Evolutionary conservation across 2,329 filamentous ascomycete species (phyloP).

Genomic region (Verruconis gallopava): DNA sequence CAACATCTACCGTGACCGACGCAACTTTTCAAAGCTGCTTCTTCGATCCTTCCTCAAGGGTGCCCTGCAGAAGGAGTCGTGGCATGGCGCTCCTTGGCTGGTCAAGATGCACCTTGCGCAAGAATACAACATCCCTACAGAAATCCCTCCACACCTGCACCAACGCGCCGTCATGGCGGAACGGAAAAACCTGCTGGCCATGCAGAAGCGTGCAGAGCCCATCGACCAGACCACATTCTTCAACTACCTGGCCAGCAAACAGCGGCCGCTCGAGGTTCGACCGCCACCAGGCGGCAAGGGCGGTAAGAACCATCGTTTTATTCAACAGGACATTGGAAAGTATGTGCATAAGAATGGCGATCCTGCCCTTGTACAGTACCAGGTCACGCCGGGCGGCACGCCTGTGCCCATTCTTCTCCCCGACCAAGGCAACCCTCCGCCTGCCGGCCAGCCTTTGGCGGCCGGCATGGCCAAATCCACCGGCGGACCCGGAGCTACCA

Average conservation of each 20-base stretch:
- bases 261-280: conserved; percentile 40
- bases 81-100: conserved; percentile 93
- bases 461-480: background rate
- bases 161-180: conserved; percentile 65
- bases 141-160: conserved; percentile 68
- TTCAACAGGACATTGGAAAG: conserved; percentile 7
- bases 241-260: conserved; percentile 36
- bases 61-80: conserved; percentile 80
- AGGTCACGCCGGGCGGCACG: background rate
- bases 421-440: background rate
- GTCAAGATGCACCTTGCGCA: conserved; percentile 78
- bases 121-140: conserved; percentile 74
- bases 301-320: conserved; percentile 9
- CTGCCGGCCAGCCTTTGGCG: too few relatives aligned
- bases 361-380: background rate
- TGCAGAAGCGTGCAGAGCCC: conserved; percentile 41
- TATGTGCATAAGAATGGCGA: conserved; percentile 2
- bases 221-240: conserved; percentile 29
- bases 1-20: conserved; percentile 75
- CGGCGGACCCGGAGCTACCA: background rate
- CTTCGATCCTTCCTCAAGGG: conserved; percentile 90
- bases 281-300: conserved; percentile 45
- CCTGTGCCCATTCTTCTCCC: background rate
- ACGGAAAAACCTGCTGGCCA: conserved; percentile 42
- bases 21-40: conserved; percentile 88